Evolutionary conservation across 805 yeast species (phyloP), one percentile per base, ranked within the genome.

Genomic region (Starmerella sirachaensis): DNA sequence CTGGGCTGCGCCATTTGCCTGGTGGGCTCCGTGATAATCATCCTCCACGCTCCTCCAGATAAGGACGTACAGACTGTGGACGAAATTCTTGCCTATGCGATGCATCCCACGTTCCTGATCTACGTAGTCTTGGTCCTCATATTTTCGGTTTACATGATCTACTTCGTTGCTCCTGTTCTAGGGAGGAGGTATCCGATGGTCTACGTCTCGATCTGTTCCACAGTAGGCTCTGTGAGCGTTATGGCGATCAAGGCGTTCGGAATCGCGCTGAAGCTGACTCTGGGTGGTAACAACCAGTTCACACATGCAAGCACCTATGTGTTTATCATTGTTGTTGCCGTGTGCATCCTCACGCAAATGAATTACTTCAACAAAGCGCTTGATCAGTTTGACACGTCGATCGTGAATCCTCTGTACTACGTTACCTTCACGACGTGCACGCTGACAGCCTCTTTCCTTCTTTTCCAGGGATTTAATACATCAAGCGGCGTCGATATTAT

Each of bases 231-330:
- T 2, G 78, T 84, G 35, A 78, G 91, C 5, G 93, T 84, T 37
- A 85, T 86, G 80, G 67, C 93, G 19, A 85, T 84, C 61, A 84
- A 84, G 63, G 94, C 93, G 0, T 84, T 84, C 61, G 95, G 95
- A 24, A 79, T 84, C 50, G 94, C 94, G 1, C 65, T 84, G 54
- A 84, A 84, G 61, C 69, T 84, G 54, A 82, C 94, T 1, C 64
- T 84, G 16, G 64, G 73, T 27, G 95, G 95, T 6, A 80, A 76
- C 60, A 84, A 85, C 61, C 95, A 84, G 64, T 82, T 84, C 59
- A 70, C 83, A 2, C 91, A 84, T 52, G 64, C 78, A 7, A 78
- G 91, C 24, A 84, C 95, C 0, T 84, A 85, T 54, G 64, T 85
- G 40, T 84, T 84, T 66, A 70, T 82, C 24, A 48, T 70, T 21